Evolutionary conservation across 371 early-diverging fungal genomes (phyloP).

Genomic region (Apophysomyces elegans): DNA sequence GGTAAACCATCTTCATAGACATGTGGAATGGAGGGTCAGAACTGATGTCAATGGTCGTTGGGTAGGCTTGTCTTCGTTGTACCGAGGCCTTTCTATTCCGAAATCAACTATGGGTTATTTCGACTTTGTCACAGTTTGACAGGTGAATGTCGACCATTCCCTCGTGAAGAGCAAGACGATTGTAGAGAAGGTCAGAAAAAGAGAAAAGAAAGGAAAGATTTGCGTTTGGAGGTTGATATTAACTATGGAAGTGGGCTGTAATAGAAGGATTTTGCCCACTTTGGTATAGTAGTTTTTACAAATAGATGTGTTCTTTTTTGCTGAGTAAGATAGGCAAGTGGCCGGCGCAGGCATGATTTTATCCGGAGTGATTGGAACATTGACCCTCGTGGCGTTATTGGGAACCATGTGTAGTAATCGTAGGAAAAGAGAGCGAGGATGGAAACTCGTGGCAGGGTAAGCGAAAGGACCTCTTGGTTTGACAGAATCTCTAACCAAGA

Average conservation of each 20-base stretch:
- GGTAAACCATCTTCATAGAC: conserved; percentile 13
- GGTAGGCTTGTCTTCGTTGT: conserved; percentile 23
- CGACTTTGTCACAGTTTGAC: conserved; percentile 19
- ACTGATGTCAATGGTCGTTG: no score
- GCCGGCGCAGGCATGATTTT: conserved; percentile 35
- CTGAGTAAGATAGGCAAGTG: conserved; percentile 23
- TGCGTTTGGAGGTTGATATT: not conserved
- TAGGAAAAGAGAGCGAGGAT: conserved; percentile 36
- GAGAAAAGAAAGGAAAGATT: not conserved
- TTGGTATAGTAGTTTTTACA: conserved; percentile 15
- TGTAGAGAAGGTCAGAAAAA: conserved; percentile 29
- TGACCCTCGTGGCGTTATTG: conserved; percentile 31
- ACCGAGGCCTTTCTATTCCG: conserved; percentile 31
- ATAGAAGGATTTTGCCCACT: conserved; percentile 29
- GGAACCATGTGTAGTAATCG: conserved; percentile 34
- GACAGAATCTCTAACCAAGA: not conserved
- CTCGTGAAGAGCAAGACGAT: conserved; percentile 25
- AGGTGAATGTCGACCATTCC: conserved; percentile 39
- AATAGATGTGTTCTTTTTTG: conserved; percentile 2
- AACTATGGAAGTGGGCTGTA: not conserved
- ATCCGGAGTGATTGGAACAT: conserved; percentile 26
- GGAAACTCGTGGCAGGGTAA: conserved; percentile 39
- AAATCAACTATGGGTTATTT: conserved; percentile 32
- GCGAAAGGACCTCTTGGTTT: not conserved
- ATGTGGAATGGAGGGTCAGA: no score